Percentiles rank a stretch among this genome's conserved stretches.
Evolutionary conservation across 2,329 filamentous ascomycete species (phyloP).

Genomic region (Claviceps digitariae): DNA sequence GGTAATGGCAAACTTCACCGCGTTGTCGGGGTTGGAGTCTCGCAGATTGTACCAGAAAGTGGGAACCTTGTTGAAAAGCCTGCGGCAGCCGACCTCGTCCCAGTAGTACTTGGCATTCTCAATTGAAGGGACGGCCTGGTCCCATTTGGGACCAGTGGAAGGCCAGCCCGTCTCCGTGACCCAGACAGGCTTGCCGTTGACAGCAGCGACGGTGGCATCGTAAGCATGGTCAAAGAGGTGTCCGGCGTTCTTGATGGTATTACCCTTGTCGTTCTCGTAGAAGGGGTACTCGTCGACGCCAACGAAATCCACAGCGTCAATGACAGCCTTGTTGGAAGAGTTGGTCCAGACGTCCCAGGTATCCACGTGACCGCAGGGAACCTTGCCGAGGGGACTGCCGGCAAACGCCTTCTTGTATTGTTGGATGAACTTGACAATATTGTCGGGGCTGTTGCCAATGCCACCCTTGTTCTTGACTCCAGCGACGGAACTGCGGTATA

Average conservation of each 20-base stretch:
- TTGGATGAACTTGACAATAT: conserved; percentile 51
- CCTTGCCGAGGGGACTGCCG: conserved; percentile 26
- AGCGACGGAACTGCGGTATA: conserved; percentile 48
- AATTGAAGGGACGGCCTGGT: conserved; percentile 39
- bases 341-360: conserved; percentile 54
- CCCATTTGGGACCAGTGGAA: conserved; percentile 36
- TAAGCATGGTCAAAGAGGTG: conserved; percentile 40
- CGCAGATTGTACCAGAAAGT: conserved; percentile 51
- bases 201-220: conserved; percentile 29
- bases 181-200: conserved; percentile 42
- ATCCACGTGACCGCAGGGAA: conserved; percentile 52
- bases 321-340: conserved; percentile 42
- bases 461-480: conserved; percentile 51
- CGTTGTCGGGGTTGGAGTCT: conserved; percentile 46
- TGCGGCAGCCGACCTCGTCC: conserved; percentile 44
- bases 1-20: conserved; percentile 44
- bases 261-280: conserved; percentile 44
- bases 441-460: conserved; percentile 42
- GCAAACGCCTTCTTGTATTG: conserved; percentile 47
- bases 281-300: conserved; percentile 55
- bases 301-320: conserved; percentile 50
- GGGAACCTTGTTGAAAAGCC: conserved; percentile 39
- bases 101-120: conserved; percentile 52
- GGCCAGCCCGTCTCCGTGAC: conserved; percentile 57
- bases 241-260: conserved; percentile 40